Base-by-base conservation (phyloP, 2,329 filamentous ascomycete species). In the Pyricularia pennisetigena region DNA sequence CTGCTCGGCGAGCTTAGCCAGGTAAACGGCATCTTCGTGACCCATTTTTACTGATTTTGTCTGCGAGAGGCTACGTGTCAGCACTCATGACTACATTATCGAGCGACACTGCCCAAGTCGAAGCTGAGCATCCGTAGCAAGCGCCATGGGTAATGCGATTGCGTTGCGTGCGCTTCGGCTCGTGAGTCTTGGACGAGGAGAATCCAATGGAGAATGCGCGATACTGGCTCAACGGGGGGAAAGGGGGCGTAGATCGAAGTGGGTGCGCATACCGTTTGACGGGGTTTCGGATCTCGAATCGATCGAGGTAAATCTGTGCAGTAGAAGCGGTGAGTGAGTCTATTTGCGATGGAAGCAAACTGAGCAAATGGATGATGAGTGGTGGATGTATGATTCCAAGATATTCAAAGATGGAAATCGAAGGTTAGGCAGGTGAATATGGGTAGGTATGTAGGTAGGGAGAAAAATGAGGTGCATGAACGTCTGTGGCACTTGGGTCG, bases 1-100 rank as follows among this genome's bases (percentile, higher is more conserved):
- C 90, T 99, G 95, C 90, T 99, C 95, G 81, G 95, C 95, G 82
- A 99, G 92, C 93, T 98, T 98, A 85, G 95, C 95, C 82, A 98
- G 91, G 84, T 98, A 98, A 79, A 99, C 95, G 78, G 94, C 94
- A 86, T 98, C 94, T 88, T 98, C 94, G 88, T 97, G 93, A 89
- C 92, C 93, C 94, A 98, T 98, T 86, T 61, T 86, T 94, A 86
- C 23, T 66, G 30, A 35, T 26, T 61, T 61, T 14, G 57, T 61
- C 57, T 61, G 23, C n/a, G 57, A 28, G 23, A 61, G 57, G 57
- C 23, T 24, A 61, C n/a, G 57, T 61, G 57, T 61, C 57, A 61
- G 57, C 24, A 28, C 23, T 28, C 57, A 61, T 61, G 24, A 61
- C 23, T 24, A 61, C 23, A 28, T 23, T 14, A 24, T 26, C 41